phyloP scores from a whole-genome alignment of 2,329 filamentous ascomycete species.

The Colletotrichum somersetense region DNA sequence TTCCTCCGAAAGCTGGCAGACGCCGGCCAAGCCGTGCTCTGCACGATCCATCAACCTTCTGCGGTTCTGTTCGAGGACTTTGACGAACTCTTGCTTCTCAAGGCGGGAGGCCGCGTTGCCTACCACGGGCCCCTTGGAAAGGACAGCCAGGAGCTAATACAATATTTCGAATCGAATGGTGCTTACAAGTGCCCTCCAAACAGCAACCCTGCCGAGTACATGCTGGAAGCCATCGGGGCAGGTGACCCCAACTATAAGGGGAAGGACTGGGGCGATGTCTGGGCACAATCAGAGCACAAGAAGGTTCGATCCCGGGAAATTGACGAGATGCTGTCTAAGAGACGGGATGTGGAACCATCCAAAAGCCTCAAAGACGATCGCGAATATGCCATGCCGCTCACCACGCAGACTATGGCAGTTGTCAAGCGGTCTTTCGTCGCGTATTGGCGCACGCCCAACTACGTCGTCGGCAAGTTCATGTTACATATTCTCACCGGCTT shows the following conservation, averaged over 20 bases:
- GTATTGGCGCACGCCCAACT: slow-evolving; percentile 76
- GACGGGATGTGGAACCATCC: slow-evolving; percentile 54
- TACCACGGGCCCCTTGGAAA: slow-evolving; percentile 68
- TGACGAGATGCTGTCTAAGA: slow-evolving; percentile 61
- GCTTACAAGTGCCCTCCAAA: slow-evolving; percentile 60
- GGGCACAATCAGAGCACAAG: slow-evolving; percentile 66
- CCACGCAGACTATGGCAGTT: slow-evolving; percentile 65
- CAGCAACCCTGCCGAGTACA: slow-evolving; percentile 67
- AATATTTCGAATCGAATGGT: slow-evolving; percentile 66
- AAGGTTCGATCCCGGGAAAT: slow-evolving; percentile 63
- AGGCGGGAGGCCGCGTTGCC: slow-evolving; percentile 64
- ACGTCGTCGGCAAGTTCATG: slow-evolving; percentile 72
- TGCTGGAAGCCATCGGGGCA: slow-evolving; percentile 71
- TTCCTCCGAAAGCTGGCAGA: slow-evolving; percentile 73
- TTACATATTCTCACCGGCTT: slow-evolving; percentile 72
- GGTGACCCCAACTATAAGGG: slow-evolving; percentile 71
- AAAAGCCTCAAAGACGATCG: slow-evolving; percentile 62
- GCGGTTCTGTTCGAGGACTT: slow-evolving; percentile 69
- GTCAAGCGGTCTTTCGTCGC: slow-evolving; percentile 70
- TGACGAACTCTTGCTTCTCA: slow-evolving; percentile 67
- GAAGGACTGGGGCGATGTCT: slow-evolving; percentile 73
- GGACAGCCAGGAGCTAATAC: slow-evolving; percentile 60
- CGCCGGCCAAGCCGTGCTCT: slow-evolving; percentile 69
- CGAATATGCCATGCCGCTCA: slow-evolving; percentile 73
- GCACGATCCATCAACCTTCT: slow-evolving; percentile 72